A percentile compares a stretch with the other conserved stretches of the same genome.
Evolutionary conservation across 1,284 basidiomycete species (phyloP).

Genomic region (Naganishia liquefaciens): DNA sequence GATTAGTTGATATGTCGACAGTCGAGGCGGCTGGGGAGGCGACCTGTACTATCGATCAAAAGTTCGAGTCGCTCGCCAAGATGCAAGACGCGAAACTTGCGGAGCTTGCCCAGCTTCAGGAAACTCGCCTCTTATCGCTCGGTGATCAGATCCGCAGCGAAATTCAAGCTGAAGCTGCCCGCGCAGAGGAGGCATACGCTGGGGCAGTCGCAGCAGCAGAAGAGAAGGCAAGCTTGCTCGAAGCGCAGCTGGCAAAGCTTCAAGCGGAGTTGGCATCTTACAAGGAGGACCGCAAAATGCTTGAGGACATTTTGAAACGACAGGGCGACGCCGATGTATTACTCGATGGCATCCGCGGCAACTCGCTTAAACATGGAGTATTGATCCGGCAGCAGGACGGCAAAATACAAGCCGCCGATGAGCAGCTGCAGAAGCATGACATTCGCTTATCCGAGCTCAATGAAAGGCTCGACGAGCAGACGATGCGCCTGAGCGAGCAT

Average conservation of each 20-base stretch:
- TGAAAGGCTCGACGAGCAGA: background rate
- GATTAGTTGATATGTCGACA: background rate
- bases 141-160: conserved; percentile 13
- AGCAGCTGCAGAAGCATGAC: background rate
- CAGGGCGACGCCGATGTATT: conserved; percentile 8
- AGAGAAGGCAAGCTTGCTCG: conserved; percentile 6
- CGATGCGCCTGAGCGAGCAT: background rate
- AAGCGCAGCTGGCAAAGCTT: conserved; percentile 3
- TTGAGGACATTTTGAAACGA: conserved; percentile 14
- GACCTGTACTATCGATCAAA: background rate
- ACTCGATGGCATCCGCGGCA: conserved; percentile 4
- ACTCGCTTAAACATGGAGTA: conserved; percentile 9
- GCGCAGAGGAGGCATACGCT: conserved; percentile 19
- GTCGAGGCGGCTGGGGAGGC: conserved; percentile 7
- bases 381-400: background rate
- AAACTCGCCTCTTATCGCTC: background rate
- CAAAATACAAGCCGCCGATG: background rate
- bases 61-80: background rate
- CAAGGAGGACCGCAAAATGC: conserved; percentile 19
- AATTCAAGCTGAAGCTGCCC: conserved; percentile 11
- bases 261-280: conserved; percentile 9
- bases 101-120: conserved; percentile 1
- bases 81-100: conserved; percentile 1
- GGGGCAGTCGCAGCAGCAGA: conserved; percentile 12
- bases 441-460: background rate